Conservation (phyloP, 1,284 basidiomycete species). For the Cystobasidiaceae sp. region DNA sequence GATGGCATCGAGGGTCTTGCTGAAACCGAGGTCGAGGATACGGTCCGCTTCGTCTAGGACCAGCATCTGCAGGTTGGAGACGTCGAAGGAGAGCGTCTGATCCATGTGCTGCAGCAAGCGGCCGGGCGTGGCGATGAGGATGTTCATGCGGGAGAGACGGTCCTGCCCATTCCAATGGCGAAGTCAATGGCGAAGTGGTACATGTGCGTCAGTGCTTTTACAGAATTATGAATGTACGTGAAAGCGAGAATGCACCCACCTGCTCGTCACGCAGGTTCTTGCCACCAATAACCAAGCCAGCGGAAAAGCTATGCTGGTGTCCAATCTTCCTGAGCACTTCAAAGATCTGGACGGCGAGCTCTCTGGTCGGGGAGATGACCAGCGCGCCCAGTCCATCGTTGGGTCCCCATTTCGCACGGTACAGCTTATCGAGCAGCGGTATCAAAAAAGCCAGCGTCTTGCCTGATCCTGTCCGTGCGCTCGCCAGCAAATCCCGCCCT, state of each 20-base stretch:
- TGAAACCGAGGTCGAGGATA: constrained; percentile 94
- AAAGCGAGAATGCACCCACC: constrained; percentile 34
- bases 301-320: constrained; percentile 83
- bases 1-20: constrained; percentile 81
- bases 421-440: constrained; percentile 68
- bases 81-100: constrained; percentile 91
- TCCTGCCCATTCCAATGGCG: too few species aligned
- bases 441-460: constrained; percentile 79
- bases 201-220: too few species aligned
- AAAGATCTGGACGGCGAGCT: constrained; percentile 95
- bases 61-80: constrained; percentile 83
- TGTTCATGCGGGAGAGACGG: constrained; percentile 87
- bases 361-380: constrained; percentile 90
- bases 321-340: constrained; percentile 90
- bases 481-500: constrained; percentile 63
- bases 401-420: constrained; percentile 69
- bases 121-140: constrained; percentile 93
- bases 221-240: too few species aligned
- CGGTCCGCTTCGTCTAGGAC: constrained; percentile 95
- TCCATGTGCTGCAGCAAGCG: constrained; percentile 96
- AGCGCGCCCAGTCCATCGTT: constrained; percentile 83
- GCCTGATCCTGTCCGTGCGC: constrained; percentile 75
- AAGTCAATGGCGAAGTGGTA: too few species aligned
- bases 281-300: constrained; percentile 91
- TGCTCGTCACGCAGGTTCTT: constrained; percentile 92